Conservation (phyloP, 202 grass and related monocot genomes). For the Bolboschoenoplectus hybrid region DNA sequence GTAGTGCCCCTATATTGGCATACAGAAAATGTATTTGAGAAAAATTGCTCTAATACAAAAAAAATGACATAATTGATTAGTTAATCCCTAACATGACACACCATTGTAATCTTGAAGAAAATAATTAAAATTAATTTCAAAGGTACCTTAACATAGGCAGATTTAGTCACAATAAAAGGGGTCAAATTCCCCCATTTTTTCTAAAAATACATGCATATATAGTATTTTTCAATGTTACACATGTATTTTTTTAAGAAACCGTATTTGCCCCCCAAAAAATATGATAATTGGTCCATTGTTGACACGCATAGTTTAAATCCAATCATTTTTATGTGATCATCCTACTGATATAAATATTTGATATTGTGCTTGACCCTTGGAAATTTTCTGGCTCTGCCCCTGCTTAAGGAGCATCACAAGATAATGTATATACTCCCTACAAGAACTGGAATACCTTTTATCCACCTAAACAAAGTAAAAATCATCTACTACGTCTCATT, state of each 20-base stretch:
- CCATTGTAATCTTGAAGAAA: constrained; percentile 31
- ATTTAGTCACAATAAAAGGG: background rate
- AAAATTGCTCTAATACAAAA: constrained; percentile 34
- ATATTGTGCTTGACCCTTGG: no score
- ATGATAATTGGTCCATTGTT: no score
- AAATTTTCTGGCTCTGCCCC: no score
- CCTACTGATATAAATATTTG: no score
- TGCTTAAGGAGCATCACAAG: constrained; percentile 7
- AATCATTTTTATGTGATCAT: no score
- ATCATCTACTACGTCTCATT: background rate
- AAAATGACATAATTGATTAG: constrained; percentile 34
- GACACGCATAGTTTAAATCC: no score
- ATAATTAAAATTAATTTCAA: constrained; percentile 33
- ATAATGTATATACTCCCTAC: background rate
- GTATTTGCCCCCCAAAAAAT: background rate
- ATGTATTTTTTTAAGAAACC: background rate
- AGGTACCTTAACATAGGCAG: background rate
- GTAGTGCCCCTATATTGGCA: constrained; percentile 54
- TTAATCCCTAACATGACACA: constrained; percentile 7
- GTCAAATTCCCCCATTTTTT: background rate
- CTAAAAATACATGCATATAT: no score
- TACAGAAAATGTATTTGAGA: constrained; percentile 38
- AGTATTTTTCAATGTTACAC: background rate
- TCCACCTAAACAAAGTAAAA: constrained; percentile 13
- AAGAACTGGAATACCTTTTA: background rate